Conservation (phyloP, 164 flowering plant species). For the Sextonia rubra region DNA sequence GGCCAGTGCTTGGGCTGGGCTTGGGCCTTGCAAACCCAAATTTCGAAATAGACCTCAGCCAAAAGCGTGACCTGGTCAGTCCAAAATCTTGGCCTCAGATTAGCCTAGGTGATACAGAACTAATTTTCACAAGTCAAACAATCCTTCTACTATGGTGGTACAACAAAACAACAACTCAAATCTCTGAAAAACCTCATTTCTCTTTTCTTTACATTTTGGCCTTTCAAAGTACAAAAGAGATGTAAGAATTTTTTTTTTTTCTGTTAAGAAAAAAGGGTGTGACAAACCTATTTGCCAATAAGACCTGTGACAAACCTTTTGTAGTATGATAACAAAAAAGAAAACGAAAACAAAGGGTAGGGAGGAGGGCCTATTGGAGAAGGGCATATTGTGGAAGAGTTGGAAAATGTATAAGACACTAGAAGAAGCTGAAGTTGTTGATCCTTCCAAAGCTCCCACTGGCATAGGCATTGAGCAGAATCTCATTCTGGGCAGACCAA, state of each 20-base stretch:
- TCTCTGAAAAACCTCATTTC: not conserved
- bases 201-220: conserved; percentile 11
- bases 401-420: not conserved
- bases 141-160: too few relatives aligned
- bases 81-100: too few relatives aligned
- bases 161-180: not conserved
- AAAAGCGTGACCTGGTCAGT: too few relatives aligned
- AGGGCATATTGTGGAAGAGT: not conserved
- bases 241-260: too few relatives aligned
- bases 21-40: too few relatives aligned
- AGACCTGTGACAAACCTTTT: not conserved
- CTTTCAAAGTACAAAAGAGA: conserved; percentile 4
- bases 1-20: too few relatives aligned
- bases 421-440: conserved; percentile 48
- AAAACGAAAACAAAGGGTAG: not conserved
- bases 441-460: conserved; percentile 30
- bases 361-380: not conserved
- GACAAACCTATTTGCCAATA: not conserved
- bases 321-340: too few relatives aligned
- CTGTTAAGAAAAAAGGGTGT: not conserved
- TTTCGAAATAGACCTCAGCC: too few relatives aligned
- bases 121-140: too few relatives aligned
- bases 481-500: conserved; percentile 62
- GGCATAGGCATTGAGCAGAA: conserved; percentile 50
- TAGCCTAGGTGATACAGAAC: too few relatives aligned